These are phyloP conservation scores for Colletotrichum abscissum DNA, from an alignment of 2,329 filamentous ascomycete genomes.

Conservation along the genomic window DNA sequence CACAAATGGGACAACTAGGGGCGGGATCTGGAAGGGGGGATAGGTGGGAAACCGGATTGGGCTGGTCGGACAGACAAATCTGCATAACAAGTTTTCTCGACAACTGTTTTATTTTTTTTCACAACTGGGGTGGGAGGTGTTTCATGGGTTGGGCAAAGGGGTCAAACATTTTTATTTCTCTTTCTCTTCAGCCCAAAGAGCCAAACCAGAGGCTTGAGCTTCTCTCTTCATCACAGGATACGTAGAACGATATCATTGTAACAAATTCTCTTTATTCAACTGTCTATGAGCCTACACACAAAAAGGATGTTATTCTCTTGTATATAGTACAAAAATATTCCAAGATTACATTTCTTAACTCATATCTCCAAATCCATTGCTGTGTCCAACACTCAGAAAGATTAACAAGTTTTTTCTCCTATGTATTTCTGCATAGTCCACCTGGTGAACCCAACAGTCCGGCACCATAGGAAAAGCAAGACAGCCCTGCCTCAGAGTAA, in stretches of 20 bases:
- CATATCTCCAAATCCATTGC: too few relatives aligned
- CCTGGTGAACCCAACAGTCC: neutral
- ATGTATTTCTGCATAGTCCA: neutral
- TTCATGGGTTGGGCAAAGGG: neutral
- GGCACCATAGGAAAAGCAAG: slow-evolving; percentile 2
- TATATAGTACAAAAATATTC: neutral
- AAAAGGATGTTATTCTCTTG: neutral
- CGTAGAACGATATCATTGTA: slow-evolving; percentile 35
- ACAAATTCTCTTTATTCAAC: neutral
- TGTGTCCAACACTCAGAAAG: too few relatives aligned
- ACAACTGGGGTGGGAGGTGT: neutral
- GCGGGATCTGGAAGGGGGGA: neutral
- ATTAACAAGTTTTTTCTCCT: too few relatives aligned
- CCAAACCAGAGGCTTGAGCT: slow-evolving; percentile 23
- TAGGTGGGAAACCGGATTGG: neutral
- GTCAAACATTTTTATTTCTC: neutral
- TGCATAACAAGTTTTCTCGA: slow-evolving; percentile 3
- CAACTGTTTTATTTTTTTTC: neutral
- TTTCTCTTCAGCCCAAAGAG: neutral
- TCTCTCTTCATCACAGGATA: slow-evolving; percentile 13
- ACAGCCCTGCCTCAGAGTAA: neutral
- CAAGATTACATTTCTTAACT: neutral
- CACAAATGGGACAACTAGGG: neutral
- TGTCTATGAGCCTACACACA: too few relatives aligned
- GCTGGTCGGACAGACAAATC: neutral